Percentiles rank a stretch among this genome's conserved stretches.
These are phyloP conservation scores for Meyerozyma smithsonii DNA, from an alignment of 1,139 yeast genomes.

Conservation along the genomic window DNA sequence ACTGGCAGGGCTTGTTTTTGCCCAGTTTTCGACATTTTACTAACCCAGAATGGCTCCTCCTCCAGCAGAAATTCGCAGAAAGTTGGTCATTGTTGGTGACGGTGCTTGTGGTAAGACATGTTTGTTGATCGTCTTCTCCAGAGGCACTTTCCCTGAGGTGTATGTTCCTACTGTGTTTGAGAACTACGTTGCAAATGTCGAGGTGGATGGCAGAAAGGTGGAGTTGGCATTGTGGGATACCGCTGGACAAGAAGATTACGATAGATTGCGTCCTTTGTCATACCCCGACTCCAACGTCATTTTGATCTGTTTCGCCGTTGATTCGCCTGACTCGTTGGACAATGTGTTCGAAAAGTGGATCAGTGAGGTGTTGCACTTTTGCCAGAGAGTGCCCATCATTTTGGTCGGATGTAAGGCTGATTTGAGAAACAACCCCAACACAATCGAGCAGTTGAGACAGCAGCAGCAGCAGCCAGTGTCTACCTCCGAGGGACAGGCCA, in stretches of 20 bases:
- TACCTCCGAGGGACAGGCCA: slow-evolving; percentile 73
- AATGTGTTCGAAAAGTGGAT: slow-evolving; percentile 96
- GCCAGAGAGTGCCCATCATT: slow-evolving; percentile 93
- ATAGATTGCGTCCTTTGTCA: slow-evolving; percentile 87
- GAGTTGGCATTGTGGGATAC: slow-evolving; percentile 97
- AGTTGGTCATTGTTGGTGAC: slow-evolving; percentile 81
- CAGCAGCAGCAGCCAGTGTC: slow-evolving; percentile 75
- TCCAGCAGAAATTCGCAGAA: slow-evolving; percentile 69
- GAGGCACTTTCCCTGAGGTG: slow-evolving; percentile 94
- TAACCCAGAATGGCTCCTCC: slow-evolving; percentile 40
- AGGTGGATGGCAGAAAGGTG: slow-evolving; percentile 90
- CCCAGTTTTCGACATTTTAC: slow-evolving; percentile 4
- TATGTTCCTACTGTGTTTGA: slow-evolving; percentile 96
- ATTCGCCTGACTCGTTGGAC: slow-evolving; percentile 87
- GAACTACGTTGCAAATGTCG: slow-evolving; percentile 91
- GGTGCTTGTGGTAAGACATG: slow-evolving; percentile 88
- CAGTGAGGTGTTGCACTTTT: slow-evolving; percentile 88
- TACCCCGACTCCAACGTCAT: slow-evolving; percentile 93
- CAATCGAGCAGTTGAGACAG: slow-evolving; percentile 70
- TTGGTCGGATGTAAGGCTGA: slow-evolving; percentile 92
- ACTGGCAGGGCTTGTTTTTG: neutral
- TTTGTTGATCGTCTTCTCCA: slow-evolving; percentile 79
- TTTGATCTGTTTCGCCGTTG: slow-evolving; percentile 86
- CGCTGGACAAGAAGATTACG: slow-evolving; percentile 97
- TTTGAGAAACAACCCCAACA: slow-evolving; percentile 75